Conservation (phyloP, 768 basidiomycete species). For the Mycena chlorophos region DNA sequence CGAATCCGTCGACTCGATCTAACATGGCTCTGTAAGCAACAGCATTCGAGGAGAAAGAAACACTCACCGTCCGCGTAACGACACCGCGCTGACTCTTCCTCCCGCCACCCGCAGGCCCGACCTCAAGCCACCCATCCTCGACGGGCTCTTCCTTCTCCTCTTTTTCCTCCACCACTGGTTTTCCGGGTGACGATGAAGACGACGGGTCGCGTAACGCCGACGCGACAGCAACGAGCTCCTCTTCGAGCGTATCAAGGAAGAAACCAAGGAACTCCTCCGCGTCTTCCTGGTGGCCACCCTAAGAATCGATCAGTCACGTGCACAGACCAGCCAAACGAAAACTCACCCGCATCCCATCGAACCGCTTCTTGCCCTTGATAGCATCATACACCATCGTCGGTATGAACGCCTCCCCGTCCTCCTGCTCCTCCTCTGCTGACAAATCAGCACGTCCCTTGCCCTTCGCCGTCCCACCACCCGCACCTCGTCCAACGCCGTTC, state of each 20-base stretch:
- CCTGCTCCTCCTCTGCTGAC: conserved; percentile 46
- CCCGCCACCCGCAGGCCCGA: too few species aligned
- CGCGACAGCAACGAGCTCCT: conserved; percentile 74
- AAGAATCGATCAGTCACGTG: conserved; percentile 3
- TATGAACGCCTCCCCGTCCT: conserved; percentile 68
- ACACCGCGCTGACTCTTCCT: conserved; percentile 80
- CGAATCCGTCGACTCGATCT: conserved; percentile 81
- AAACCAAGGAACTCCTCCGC: conserved; percentile 99
- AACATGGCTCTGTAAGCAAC: conserved; percentile 6
- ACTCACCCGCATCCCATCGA: conserved; percentile 88
- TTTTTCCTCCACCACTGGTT: conserved; percentile 41
- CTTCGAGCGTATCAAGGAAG: conserved; percentile 91
- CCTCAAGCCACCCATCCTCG: conserved; percentile 88
- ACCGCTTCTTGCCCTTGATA: conserved; percentile 89
- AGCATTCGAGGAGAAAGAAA: conserved; percentile 1
- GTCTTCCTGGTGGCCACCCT: conserved; percentile 95
- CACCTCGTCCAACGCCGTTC: conserved; percentile 20
- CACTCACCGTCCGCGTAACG: conserved; percentile 74
- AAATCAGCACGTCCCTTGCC: conserved; percentile 44
- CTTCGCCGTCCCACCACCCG: conserved; percentile 27
- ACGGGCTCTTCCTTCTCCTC: conserved; percentile 42
- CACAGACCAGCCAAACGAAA: not conserved
- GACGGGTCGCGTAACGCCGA: not conserved
- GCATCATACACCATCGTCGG: conserved; percentile 89
- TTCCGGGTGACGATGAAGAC: conserved; percentile 18